Evolutionary conservation across 768 basidiomycete genomes (phyloP).

Genomic region (Pisolithus microcarpus): DNA sequence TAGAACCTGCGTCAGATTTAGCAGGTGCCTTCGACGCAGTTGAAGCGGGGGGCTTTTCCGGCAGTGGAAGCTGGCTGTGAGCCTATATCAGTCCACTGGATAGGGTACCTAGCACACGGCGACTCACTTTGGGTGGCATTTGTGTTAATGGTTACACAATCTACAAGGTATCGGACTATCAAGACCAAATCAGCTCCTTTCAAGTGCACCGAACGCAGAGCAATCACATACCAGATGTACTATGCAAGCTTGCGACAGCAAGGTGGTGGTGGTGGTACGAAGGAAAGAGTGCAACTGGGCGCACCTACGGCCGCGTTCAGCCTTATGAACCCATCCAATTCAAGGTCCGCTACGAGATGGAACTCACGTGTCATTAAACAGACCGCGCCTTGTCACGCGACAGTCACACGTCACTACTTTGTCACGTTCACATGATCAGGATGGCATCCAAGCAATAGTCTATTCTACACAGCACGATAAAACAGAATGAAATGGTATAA

Average conservation of each 20-base stretch:
- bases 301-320: slow-evolving; percentile 21
- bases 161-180: slow-evolving; percentile 26
- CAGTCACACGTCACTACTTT: slow-evolving; percentile 10
- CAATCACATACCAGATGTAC: slow-evolving; percentile 16
- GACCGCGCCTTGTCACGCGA: slow-evolving; percentile 30
- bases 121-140: slow-evolving; percentile 34
- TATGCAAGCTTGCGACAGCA: slow-evolving; percentile 10
- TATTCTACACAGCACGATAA: not conserved
- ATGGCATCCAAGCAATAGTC: not conserved
- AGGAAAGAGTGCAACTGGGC: slow-evolving; percentile 20
- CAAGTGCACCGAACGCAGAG: slow-evolving; percentile 1
- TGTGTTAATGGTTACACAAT: slow-evolving; percentile 20
- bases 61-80: slow-evolving; percentile 36
- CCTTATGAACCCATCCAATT: slow-evolving; percentile 28
- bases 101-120: not conserved
- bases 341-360: slow-evolving; percentile 26
- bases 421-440: slow-evolving; percentile 13
- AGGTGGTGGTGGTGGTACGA: slow-evolving; percentile 24
- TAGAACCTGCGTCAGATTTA: slow-evolving; percentile 33
- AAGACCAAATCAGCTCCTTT: slow-evolving; percentile 9
- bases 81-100: slow-evolving; percentile 5
- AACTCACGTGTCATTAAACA: slow-evolving; percentile 29
- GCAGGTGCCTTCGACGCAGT: slow-evolving; percentile 56
- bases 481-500: too few relatives aligned
- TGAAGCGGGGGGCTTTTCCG: slow-evolving; percentile 39